Conservation (phyloP, 371 early-diverging fungal genomes). For the Mortierella sp. region DNA sequence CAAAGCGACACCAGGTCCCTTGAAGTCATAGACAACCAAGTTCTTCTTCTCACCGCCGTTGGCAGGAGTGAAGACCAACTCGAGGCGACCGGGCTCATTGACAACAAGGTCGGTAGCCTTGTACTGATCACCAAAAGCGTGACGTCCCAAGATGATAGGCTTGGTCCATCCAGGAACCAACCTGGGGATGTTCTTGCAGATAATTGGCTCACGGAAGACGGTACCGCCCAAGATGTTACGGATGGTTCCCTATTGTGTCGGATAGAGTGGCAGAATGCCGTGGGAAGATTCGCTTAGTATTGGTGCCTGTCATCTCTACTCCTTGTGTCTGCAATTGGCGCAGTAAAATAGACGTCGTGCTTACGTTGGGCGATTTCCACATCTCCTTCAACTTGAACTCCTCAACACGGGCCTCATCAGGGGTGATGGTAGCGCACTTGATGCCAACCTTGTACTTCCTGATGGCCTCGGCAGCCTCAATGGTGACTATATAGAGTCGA, state of each 20-base stretch:
- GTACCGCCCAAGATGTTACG: constrained; percentile 95
- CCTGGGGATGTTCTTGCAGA: constrained; percentile 87
- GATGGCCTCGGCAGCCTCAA: constrained; percentile 96
- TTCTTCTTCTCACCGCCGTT: constrained; percentile 71
- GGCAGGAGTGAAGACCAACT: constrained; percentile 87
- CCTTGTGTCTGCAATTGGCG: too few relatives aligned
- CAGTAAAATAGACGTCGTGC: background rate
- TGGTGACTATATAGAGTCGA: constrained; percentile 66
- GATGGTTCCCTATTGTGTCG: constrained; percentile 73
- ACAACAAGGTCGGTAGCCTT: constrained; percentile 90
- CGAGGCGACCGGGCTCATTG: constrained; percentile 84
- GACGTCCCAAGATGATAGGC: constrained; percentile 94
- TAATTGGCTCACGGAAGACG: constrained; percentile 96
- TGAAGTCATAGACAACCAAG: constrained; percentile 79
- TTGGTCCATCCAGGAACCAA: constrained; percentile 94
- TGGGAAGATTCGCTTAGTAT: too few relatives aligned
- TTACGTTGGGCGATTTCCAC: constrained; percentile 94
- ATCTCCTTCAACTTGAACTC: constrained; percentile 94
- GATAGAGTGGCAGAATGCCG: too few relatives aligned
- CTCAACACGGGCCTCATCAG: constrained; percentile 91
- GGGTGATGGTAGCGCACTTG: constrained; percentile 97
- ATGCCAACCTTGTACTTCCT: constrained; percentile 94
- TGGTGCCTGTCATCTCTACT: too few relatives aligned
- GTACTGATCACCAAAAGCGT: constrained; percentile 98
- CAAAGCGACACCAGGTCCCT: constrained; percentile 87